phyloP scores from a whole-genome alignment of 2,329 filamentous ascomycete species.

The Dendryphion nanum region DNA sequence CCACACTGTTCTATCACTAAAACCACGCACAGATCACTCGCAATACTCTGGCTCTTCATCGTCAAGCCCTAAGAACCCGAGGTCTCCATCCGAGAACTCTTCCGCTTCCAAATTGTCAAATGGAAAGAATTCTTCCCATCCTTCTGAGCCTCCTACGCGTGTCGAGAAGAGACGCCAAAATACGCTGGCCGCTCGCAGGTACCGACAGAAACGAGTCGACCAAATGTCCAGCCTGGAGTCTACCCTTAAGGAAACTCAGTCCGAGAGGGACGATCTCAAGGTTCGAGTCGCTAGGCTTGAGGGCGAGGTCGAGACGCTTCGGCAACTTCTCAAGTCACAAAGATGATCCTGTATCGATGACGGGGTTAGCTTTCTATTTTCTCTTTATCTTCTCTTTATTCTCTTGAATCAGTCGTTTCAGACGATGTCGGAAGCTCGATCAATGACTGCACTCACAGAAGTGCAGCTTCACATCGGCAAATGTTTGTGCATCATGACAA shows the following conservation, averaged over 20 bases:
- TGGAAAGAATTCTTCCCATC: conserved; percentile 19
- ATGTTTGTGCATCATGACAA: conserved; percentile 22
- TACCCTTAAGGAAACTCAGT: conserved; percentile 57
- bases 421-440: conserved; percentile 32
- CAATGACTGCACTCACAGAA: conserved; percentile 14
- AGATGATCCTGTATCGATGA: conserved; percentile 16
- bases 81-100: conserved; percentile 24
- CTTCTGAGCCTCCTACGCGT: conserved; percentile 20
- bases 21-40: conserved; percentile 8
- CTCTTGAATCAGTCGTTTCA: conserved; percentile 16
- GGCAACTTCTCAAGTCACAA: conserved; percentile 48
- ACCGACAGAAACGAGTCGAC: conserved; percentile 69
- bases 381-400: conserved; percentile 4
- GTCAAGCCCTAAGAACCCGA: conserved; percentile 21
- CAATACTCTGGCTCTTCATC: conserved; percentile 27
- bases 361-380: conserved; percentile 13
- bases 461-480: conserved; percentile 30
- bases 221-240: conserved; percentile 62
- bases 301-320: conserved; percentile 62
- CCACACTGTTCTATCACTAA: no score
- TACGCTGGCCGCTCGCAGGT: conserved; percentile 69
- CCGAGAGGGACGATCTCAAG: conserved; percentile 63
- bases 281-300: conserved; percentile 63
- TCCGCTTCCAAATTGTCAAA: conserved; percentile 20
- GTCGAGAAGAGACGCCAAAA: conserved; percentile 63